Base-by-base conservation (phyloP, 192 early-diverging fungal species). In the Coemansia sp. region DNA sequence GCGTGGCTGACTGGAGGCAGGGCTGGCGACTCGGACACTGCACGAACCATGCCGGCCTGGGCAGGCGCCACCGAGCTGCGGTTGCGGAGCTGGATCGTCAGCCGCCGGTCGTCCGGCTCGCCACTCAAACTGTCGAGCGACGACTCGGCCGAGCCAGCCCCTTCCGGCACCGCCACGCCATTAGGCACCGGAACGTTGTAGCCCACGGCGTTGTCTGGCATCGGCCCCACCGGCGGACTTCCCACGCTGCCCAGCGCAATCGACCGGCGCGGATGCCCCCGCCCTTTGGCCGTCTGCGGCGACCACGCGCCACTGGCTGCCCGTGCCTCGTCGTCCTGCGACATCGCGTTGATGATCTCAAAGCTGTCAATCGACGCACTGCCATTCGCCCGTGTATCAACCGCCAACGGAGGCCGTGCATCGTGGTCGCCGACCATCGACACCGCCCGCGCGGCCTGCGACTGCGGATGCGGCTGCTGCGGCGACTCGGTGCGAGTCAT, bases 11-110 rank as follows among this genome's bases (percentile, higher is more conserved):
- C n/a, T n/a, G n/a, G n/a, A n/a, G n/a, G n/a, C n/a, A n/a, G n/a
- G n/a, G n/a, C 2, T 8, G 21, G 50, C 21, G 21, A 24, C 24
- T 25, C 8, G 9, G 18, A 25, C 18, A 6, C 24, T 17, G 18
- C 50, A 4, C 24, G 50, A 11, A 14, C 73, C 11, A 69, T 60
- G 14, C 53, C 53, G 25, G 20, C 28, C 10, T 73, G 71, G 31
- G 63, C 63, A 0, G 40, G 40, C 12, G 40, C 12, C 3, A n/a
- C 40, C 40, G 40, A 44, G 40, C 15, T 44, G 51, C 81, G 76
- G 66, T 83, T 83, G 60, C 81, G 75, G 31, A 83, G 73, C 61
- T 74, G 71, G 36, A 83, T 83, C 4, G 81, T 83, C 58, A 82
- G 57, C 7, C 80, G 68, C 61, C 59, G 53, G 61, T 82, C 74